A percentile compares a stretch with the other conserved stretches of the same genome.
Evolutionary conservation across 768 basidiomycete species (phyloP).

Genomic region (Russula dissimulans): DNA sequence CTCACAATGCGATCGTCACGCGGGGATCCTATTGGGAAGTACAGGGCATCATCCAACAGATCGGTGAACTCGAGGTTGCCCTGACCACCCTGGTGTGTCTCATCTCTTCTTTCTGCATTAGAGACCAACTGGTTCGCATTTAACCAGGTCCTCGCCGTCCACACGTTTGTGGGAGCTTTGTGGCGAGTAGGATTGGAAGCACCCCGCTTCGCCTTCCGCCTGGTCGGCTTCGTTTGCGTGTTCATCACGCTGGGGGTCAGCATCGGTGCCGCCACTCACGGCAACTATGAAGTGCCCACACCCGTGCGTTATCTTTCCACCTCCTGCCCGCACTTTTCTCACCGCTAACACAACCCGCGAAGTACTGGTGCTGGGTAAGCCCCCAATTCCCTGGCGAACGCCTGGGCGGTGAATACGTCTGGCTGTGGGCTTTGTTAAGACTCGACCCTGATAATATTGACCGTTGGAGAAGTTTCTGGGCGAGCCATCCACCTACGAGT

Average conservation of each 20-base stretch:
- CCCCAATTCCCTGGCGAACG: background rate
- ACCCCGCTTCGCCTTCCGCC: conserved; percentile 21
- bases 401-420: background rate
- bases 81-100: conserved; percentile 33
- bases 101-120: background rate
- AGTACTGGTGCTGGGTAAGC: background rate
- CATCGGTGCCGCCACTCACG: conserved; percentile 21
- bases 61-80: conserved; percentile 35
- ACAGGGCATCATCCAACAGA: conserved; percentile 33
- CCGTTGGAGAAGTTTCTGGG: background rate
- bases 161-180: conserved; percentile 32
- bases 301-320: conserved; percentile 21
- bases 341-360: background rate
- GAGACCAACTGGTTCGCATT: background rate
- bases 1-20: conserved; percentile 24
- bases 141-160: conserved; percentile 25
- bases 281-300: conserved; percentile 27
- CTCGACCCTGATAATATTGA: background rate
- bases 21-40: conserved; percentile 29
- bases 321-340: background rate
- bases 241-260: conserved; percentile 29
- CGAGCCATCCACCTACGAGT: background rate
- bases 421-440: background rate
- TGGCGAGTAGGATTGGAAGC: conserved; percentile 27
- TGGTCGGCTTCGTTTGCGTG: background rate